Evolutionary conservation across 2,329 filamentous ascomycete species (phyloP), one percentile per base, ranked within the genome.

Genomic region (Trichoderma koningii): DNA sequence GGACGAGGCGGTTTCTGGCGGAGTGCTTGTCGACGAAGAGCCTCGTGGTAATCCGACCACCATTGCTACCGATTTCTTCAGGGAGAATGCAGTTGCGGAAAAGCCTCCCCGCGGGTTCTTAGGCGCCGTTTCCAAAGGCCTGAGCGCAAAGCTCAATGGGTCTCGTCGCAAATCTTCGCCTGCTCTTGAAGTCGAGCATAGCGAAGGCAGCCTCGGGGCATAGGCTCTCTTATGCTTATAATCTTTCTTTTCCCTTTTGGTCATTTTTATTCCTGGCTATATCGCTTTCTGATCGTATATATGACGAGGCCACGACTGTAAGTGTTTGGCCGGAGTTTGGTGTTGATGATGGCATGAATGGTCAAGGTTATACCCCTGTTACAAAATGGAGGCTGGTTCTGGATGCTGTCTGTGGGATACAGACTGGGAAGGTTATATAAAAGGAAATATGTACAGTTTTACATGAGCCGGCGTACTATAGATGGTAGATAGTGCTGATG

Each of bases 131-230:
- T 72, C 73, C 3, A 68, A 68, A 21, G 63, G 67, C 2, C 65
- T 75, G 26, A 66, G 74, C 26, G 69, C 69, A 38, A 76, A 71
- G n/a, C 53, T 72, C 3, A 59, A 69, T 45, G 68, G 69, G 19
- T 64, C 71, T n/a, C 70, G 72, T 23, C 69, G 73, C 26, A 73
- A 72, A 30, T 74, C 73, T 21, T 76, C 73, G 7, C 74, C 74
- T 26, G 71, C 71, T 17, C 70, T 72, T 10, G 63, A 68, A n/a
- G 68, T 73, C 41, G 73, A 75, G 41, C 69, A 76, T 55, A 70
- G 65, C 51, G 74, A 75, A 62, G 71, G 71, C 45, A 71, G 66
- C 41, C 52, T 67, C 38, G 63, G 65, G 7, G 52, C 38, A n/a
- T 66, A 67, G 59, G 12, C 12, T 10, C 12, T 38, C 12, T 67